Conservation (phyloP, 2,329 filamentous ascomycete species). For the Mycogone perniciosa region DNA sequence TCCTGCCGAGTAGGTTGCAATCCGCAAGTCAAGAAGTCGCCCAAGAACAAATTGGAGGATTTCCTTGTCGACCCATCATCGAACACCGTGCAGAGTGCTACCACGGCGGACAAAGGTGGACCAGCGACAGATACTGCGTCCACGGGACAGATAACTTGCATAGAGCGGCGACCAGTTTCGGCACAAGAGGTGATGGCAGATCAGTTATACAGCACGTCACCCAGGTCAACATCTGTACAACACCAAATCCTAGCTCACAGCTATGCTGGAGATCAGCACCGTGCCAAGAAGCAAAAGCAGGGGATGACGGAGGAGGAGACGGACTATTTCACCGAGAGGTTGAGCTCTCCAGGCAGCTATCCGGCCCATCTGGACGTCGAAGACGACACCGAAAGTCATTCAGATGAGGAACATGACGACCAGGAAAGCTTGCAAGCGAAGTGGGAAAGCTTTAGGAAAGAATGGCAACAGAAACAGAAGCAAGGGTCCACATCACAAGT, state of each 20-base stretch:
- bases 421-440: not conserved
- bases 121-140: conserved; percentile 11
- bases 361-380: conserved; percentile 20
- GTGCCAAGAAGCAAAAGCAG: not conserved
- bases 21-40: conserved; percentile 15
- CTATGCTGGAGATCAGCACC: not conserved
- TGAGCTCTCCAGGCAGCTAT: conserved; percentile 23
- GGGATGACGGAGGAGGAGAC: not conserved
- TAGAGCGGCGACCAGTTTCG: not conserved
- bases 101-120: conserved; percentile 11
- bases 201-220: conserved; percentile 19
- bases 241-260: not conserved
- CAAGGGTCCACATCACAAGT: conserved; percentile 9
- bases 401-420: not conserved
- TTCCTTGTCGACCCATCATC: conserved; percentile 17
- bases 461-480: conserved; percentile 13
- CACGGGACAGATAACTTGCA: conserved; percentile 7
- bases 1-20: conserved; percentile 18
- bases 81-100: conserved; percentile 24
- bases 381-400: conserved; percentile 27
- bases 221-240: conserved; percentile 21
- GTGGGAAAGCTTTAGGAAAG: not conserved
- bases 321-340: not conserved
- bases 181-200: not conserved
- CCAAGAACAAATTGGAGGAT: conserved; percentile 14